Conservation (phyloP, 139 green algal species). For the Coelastrella sp. region DNA sequence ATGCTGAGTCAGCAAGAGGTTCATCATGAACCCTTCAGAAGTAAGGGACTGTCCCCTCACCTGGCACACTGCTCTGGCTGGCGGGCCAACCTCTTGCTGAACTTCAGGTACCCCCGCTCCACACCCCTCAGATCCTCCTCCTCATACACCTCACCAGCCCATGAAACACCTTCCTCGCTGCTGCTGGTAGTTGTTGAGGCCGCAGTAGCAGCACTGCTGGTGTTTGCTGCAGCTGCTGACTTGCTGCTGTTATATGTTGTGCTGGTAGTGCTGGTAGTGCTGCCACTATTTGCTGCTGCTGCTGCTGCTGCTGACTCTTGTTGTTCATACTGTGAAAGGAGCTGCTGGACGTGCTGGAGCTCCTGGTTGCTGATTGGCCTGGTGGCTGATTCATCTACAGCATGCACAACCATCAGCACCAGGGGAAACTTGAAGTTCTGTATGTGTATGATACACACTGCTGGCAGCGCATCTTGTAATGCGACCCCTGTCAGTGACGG, state of each 20-base stretch:
- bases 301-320: constrained; percentile 38
- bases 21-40: too few species aligned
- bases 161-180: constrained; percentile 33
- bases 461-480: too few species aligned
- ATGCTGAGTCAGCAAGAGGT: too few species aligned
- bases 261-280: background rate
- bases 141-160: constrained; percentile 78
- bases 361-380: constrained; percentile 38
- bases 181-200: background rate
- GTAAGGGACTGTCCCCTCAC: constrained; percentile 23
- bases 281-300: background rate
- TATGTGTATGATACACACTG: too few species aligned
- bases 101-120: constrained; percentile 68
- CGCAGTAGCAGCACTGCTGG: background rate
- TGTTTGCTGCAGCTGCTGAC: constrained; percentile 7
- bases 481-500: too few species aligned
- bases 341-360: constrained; percentile 54
- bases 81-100: constrained; percentile 61
- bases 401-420: background rate
- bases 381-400: background rate
- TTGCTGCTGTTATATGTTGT: constrained; percentile 9
- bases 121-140: constrained; percentile 59
- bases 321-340: constrained; percentile 55
- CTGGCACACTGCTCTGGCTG: constrained; percentile 74
- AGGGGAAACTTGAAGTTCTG: too few species aligned